Evolutionary conservation across 2,329 filamentous ascomycete species (phyloP).

Genomic region (Sphaerostilbella broomeana): DNA sequence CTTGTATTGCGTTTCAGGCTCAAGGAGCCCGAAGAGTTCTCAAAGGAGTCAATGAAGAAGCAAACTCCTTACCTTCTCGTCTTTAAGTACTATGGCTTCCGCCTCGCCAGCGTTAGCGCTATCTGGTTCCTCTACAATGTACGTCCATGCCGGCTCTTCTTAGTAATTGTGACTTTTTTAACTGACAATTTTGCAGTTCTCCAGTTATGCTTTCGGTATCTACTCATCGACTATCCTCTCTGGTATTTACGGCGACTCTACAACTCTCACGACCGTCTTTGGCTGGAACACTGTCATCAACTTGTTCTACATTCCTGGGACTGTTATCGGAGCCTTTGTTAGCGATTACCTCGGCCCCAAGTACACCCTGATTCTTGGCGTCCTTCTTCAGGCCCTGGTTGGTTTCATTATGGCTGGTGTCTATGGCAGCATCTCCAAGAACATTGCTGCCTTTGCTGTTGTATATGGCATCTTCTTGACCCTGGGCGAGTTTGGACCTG

Average conservation of each 20-base stretch:
- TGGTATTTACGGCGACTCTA: constrained; percentile 52
- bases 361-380: constrained; percentile 64
- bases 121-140: constrained; percentile 84
- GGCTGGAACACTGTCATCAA: constrained; percentile 89
- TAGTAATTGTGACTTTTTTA: neutral
- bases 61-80: constrained; percentile 51
- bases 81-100: constrained; percentile 63
- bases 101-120: constrained; percentile 60
- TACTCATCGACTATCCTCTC: constrained; percentile 71
- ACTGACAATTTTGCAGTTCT: constrained; percentile 47
- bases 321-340: constrained; percentile 67
- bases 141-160: constrained; percentile 20
- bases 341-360: constrained; percentile 76
- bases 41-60: constrained; percentile 59
- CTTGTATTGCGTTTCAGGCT: constrained; percentile 66
- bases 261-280: constrained; percentile 68
- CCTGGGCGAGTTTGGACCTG: constrained; percentile 59
- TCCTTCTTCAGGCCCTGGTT: constrained; percentile 65
- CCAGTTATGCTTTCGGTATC: constrained; percentile 76
- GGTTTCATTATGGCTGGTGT: constrained; percentile 85
- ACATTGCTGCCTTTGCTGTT: constrained; percentile 32
- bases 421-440: constrained; percentile 61
- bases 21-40: constrained; percentile 72
- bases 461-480: constrained; percentile 34
- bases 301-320: constrained; percentile 81